Conservation (phyloP, 139 green algal species). For the Parachlorella kessleri region DNA sequence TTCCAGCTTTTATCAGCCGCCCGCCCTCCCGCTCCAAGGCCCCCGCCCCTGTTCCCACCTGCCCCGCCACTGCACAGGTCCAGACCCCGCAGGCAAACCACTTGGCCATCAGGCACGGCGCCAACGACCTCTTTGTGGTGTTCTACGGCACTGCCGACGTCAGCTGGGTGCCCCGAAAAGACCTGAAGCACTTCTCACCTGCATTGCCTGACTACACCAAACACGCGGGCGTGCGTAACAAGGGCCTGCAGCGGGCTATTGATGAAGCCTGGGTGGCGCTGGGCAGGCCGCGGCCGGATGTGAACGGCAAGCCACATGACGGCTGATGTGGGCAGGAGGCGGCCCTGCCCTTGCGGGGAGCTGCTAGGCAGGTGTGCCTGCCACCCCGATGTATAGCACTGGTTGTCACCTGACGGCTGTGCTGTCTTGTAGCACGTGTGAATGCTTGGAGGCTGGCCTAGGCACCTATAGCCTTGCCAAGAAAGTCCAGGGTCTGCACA, state of each 20-base stretch:
- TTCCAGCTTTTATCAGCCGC: too few species aligned
- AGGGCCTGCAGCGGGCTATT: slow-evolving; percentile 31
- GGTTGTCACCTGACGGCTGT: neutral
- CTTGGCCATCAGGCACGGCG: slow-evolving; percentile 11
- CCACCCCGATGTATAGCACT: neutral
- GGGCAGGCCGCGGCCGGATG: neutral
- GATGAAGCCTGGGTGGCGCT: slow-evolving; percentile 20
- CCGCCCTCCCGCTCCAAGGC: slow-evolving; percentile 4
- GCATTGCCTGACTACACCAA: slow-evolving; percentile 22
- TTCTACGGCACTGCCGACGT: slow-evolving; percentile 42
- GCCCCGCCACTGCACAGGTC: neutral
- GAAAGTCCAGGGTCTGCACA: too few species aligned
- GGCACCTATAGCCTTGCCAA: too few species aligned
- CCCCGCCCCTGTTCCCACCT: too few species aligned
- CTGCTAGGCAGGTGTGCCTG: neutral
- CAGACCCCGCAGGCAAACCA: slow-evolving; percentile 6
- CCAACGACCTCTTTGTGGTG: slow-evolving; percentile 33
- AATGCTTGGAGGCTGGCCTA: too few species aligned
- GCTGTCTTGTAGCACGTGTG: neutral
- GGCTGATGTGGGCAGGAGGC: too few species aligned
- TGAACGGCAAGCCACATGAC: neutral
- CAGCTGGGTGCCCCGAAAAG: slow-evolving; percentile 28
- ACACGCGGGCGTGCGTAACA: slow-evolving; percentile 13
- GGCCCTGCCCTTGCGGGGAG: neutral
- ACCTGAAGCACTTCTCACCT: slow-evolving; percentile 22